Conservation (phyloP, 2,329 filamentous ascomycete species). For the Trichoderma atrobrunneum region DNA sequence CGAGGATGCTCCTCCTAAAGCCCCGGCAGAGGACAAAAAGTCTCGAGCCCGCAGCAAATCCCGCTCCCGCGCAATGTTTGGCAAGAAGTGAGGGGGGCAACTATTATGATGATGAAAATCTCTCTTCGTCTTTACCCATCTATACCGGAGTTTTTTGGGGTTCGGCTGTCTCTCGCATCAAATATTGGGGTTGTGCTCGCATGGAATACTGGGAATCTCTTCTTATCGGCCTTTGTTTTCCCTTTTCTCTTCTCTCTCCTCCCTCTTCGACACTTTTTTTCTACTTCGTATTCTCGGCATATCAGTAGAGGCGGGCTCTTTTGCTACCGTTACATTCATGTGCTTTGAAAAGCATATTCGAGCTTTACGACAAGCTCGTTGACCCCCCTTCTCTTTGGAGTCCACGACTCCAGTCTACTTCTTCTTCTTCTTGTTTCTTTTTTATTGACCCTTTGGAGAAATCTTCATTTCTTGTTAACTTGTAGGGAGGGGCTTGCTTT, state of each 20-base stretch:
- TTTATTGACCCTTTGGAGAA: neutral
- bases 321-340: conserved; percentile 3
- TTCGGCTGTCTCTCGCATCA: conserved; percentile 26
- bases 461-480: neutral
- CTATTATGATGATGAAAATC: conserved; percentile 33
- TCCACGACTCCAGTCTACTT: neutral
- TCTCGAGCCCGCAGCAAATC: conserved; percentile 64
- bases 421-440: neutral
- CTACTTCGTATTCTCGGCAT: conserved; percentile 16
- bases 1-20: conserved; percentile 45
- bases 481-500: neutral
- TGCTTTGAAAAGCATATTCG: neutral
- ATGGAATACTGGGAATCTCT: conserved; percentile 18
- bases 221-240: neutral
- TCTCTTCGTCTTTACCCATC: conserved; percentile 30
- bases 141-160: conserved; percentile 32
- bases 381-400: neutral
- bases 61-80: conserved; percentile 70
- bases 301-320: conserved; percentile 21
- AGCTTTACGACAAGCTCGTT: neutral
- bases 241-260: neutral
- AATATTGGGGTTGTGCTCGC: conserved; percentile 19
- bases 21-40: conserved; percentile 56
- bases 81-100: conserved; percentile 36
- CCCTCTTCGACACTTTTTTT: neutral